Evolutionary conservation across 345 rosid genomes (phyloP).

Genomic region (Draba incana): DNA sequence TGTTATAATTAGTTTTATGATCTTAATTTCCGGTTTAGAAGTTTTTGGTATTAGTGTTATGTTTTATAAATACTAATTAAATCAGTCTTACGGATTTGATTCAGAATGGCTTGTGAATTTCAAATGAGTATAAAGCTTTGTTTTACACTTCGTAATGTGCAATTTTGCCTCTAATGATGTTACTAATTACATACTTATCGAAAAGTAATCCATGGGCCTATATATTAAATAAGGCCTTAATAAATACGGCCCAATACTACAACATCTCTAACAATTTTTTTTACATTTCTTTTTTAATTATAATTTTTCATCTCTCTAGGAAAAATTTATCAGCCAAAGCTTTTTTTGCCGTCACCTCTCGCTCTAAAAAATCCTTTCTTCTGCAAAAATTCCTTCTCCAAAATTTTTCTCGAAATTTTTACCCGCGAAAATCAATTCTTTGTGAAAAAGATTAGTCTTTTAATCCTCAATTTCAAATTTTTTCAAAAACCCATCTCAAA

Average conservation of each 20-base stretch:
- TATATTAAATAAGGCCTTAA: not conserved
- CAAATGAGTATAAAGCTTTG: too few relatives aligned
- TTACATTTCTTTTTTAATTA: not conserved
- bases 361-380: conserved; percentile 12
- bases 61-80: too few relatives aligned
- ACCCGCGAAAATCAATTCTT: conserved; percentile 37
- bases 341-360: conserved; percentile 7
- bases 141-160: too few relatives aligned
- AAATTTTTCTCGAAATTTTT: conserved; percentile 16
- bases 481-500: conserved; percentile 1
- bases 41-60: too few relatives aligned
- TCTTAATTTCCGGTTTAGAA: too few relatives aligned
- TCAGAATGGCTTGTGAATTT: too few relatives aligned
- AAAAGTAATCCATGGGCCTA: not conserved
- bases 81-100: too few relatives aligned
- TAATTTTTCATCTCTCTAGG: not conserved
- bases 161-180: too few relatives aligned
- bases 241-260: conserved; percentile 1
- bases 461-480: not conserved
- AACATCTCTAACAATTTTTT: not conserved
- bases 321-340: conserved; percentile 2
- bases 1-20: too few relatives aligned
- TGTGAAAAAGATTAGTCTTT: not conserved
- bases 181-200: too few relatives aligned
- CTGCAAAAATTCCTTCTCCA: conserved; percentile 22